phyloP scores from a whole-genome alignment of 345 rosid species.

The Arabis hirsuta region DNA sequence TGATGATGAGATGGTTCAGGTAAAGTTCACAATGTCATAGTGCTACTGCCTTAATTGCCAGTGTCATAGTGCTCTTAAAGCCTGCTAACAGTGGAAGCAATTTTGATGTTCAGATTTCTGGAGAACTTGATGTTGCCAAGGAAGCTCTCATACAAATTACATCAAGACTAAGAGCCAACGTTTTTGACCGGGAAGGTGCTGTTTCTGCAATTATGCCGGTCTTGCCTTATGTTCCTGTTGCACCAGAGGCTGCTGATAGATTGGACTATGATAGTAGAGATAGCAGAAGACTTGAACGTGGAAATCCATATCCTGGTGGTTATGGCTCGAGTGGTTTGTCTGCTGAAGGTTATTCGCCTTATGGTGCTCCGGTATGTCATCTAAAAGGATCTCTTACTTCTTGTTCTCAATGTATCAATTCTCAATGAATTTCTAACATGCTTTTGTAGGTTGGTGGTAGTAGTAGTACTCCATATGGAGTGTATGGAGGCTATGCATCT shows the following conservation, averaged over 20 bases:
- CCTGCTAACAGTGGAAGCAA: conserved; percentile 3
- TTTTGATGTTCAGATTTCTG: conserved; percentile 65
- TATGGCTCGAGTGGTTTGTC: conserved; percentile 71
- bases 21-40: conserved; percentile 38
- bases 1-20: conserved; percentile 99
- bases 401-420: not conserved
- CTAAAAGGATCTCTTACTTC: conserved; percentile 5
- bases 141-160: conserved; percentile 90
- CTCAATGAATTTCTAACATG: conserved; percentile 26
- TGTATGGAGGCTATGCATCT: conserved; percentile 83
- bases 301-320: conserved; percentile 72
- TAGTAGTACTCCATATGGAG: conserved; percentile 72
- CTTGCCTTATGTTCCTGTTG: conserved; percentile 81
- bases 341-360: conserved; percentile 70
- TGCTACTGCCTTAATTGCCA: conserved; percentile 8
- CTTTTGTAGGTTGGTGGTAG: conserved; percentile 67
- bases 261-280: conserved; percentile 62
- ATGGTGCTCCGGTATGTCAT: conserved; percentile 61
- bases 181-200: conserved; percentile 89
- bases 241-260: conserved; percentile 58
- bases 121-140: conserved; percentile 94
- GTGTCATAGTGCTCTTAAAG: not conserved
- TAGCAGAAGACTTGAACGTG: conserved; percentile 74
- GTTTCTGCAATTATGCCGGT: conserved; percentile 80
- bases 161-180: conserved; percentile 80